These are phyloP conservation scores for Dactylellina parvicollis DNA, from an alignment of 2,329 filamentous ascomycete species.

Conservation along the genomic window DNA sequence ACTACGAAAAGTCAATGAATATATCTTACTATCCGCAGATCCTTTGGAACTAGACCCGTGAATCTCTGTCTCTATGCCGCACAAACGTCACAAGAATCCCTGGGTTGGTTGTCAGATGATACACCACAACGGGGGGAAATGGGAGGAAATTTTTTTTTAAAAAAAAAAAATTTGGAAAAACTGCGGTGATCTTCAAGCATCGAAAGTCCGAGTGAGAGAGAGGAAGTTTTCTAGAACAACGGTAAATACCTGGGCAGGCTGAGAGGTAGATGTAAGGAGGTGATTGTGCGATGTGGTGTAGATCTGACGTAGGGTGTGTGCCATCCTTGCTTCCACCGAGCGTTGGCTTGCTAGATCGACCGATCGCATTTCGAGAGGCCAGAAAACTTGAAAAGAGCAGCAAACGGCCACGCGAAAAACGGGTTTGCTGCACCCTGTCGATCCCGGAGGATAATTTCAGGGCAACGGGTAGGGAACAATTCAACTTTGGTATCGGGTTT, in stretches of 20 bases:
- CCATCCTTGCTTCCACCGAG: conserved; percentile 15
- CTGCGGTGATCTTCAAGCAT: background rate
- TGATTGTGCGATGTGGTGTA: conserved; percentile 6
- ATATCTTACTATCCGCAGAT: conserved; percentile 12
- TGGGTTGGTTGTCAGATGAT: background rate
- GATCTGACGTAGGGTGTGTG: conserved; percentile 15
- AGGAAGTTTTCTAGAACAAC: conserved; percentile 4
- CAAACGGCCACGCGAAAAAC: background rate
- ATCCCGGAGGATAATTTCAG: conserved; percentile 9
- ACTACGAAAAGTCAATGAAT: conserved; percentile 32
- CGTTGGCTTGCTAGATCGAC: too few relatives aligned
- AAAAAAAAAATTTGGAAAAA: too few relatives aligned
- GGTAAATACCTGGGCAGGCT: background rate
- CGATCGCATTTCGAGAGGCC: background rate
- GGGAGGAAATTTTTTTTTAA: too few relatives aligned
- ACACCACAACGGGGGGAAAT: too few relatives aligned
- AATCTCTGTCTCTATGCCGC: background rate
- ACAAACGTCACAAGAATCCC: background rate
- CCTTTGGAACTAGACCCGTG: background rate
- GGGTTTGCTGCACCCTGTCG: conserved; percentile 13
- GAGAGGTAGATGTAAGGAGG: background rate
- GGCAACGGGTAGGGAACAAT: background rate
- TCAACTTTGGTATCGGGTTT: too few relatives aligned
- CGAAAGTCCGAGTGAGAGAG: background rate
- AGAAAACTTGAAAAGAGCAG: background rate